These are phyloP conservation scores for Trametopsis cervina DNA, from an alignment of 768 basidiomycete genomes.

Conservation along the genomic window DNA sequence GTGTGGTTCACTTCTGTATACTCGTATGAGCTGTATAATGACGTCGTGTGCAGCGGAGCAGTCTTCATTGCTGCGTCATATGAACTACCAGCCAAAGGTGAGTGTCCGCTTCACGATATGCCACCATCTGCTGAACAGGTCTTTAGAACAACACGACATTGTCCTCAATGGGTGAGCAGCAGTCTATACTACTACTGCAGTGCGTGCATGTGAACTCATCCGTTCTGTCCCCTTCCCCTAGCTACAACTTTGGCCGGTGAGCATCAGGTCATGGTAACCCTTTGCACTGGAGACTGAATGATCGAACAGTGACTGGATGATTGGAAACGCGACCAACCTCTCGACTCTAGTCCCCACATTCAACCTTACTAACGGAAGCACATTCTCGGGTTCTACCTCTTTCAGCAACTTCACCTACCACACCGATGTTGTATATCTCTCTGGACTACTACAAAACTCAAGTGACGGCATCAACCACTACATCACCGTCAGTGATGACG, in stretches of 20 bases:
- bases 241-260: constrained; percentile 72
- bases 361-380: constrained; percentile 48
- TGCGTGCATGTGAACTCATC: neutral
- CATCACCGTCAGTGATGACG: constrained; percentile 39
- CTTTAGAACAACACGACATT: constrained; percentile 60
- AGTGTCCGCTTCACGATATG: constrained; percentile 15
- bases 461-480: constrained; percentile 69
- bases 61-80: constrained; percentile 73
- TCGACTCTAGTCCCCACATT: constrained; percentile 34
- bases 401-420: constrained; percentile 67
- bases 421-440: constrained; percentile 59
- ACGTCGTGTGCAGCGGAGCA: constrained; percentile 42
- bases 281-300: neutral
- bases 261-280: too few relatives aligned
- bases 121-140: neutral
- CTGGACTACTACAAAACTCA: constrained; percentile 64
- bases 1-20: constrained; percentile 34
- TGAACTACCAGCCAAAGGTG: constrained; percentile 59
- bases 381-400: constrained; percentile 57
- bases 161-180: constrained; percentile 51
- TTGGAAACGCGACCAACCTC: constrained; percentile 71
- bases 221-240: constrained; percentile 16
- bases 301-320: constrained; percentile 61
- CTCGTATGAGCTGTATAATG: neutral
- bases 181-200: neutral